These are phyloP conservation scores for Fusarium sp. DNA, from an alignment of 2,329 filamentous ascomycete species.

Conservation along the genomic window DNA sequence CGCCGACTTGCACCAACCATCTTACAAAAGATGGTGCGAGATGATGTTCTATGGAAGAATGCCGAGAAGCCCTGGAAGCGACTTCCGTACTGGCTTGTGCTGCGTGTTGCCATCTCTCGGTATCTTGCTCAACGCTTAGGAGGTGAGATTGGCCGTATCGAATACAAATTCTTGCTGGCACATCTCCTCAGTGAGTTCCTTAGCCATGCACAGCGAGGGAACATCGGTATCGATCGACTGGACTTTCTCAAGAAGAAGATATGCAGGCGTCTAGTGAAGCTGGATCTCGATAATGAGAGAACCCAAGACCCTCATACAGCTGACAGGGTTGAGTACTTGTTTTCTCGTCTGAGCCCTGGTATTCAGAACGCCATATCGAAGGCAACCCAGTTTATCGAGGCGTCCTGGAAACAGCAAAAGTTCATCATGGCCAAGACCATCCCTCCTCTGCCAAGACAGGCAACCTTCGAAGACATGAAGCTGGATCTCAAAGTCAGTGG, in stretches of 20 bases:
- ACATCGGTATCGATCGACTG: conserved; percentile 28
- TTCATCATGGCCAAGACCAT: conserved; percentile 35
- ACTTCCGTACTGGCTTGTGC: conserved; percentile 69
- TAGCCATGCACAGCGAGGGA: conserved; percentile 46
- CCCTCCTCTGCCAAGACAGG: conserved; percentile 34
- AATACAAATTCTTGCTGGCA: conserved; percentile 69
- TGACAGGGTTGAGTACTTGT: conserved; percentile 33
- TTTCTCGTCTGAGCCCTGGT: conserved; percentile 19
- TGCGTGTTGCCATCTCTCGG: conserved; percentile 69
- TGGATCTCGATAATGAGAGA: conserved; percentile 37
- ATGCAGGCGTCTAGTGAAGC: conserved; percentile 42
- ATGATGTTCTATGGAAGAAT: conserved; percentile 67
- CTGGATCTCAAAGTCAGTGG: conserved; percentile 38
- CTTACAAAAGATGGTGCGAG: conserved; percentile 68
- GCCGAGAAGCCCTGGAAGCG: conserved; percentile 70
- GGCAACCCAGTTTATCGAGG: conserved; percentile 29
- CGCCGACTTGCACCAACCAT: conserved; percentile 49
- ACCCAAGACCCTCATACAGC: conserved; percentile 11
- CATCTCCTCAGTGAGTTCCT: conserved; percentile 61
- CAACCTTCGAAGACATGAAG: conserved; percentile 24
- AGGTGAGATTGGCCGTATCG: conserved; percentile 44
- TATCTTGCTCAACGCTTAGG: conserved; percentile 57
- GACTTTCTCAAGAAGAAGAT: conserved; percentile 44
- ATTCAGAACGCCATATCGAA: conserved; percentile 16
- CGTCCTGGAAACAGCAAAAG: conserved; percentile 38